These are phyloP conservation scores for Ichthyophthirius multifiliis DNA, from an alignment of 169 alveolate species.

Conservation along the genomic window DNA sequence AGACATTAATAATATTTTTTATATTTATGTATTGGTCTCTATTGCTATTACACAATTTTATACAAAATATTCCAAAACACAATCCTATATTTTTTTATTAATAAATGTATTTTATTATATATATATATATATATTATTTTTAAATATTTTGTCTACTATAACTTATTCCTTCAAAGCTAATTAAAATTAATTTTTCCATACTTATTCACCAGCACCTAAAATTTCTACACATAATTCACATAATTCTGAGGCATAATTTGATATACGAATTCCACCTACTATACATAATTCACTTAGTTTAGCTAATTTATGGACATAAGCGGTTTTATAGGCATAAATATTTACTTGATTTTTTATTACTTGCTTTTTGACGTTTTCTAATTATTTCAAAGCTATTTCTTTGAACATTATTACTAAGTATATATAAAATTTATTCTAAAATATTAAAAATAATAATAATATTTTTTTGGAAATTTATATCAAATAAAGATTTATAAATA, in stretches of 20 bases:
- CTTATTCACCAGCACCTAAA: not conserved
- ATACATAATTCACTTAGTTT: constrained; percentile 2
- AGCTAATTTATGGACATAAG: too few species aligned
- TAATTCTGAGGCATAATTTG: not conserved
- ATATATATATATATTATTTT: not conserved
- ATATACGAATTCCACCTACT: not conserved
- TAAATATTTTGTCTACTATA: not conserved
- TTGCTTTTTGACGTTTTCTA: too few species aligned
- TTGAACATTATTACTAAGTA: too few species aligned
- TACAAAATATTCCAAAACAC: not conserved
- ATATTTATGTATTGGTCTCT: not conserved
- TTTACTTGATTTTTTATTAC: too few species aligned
- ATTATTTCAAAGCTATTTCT: too few species aligned
- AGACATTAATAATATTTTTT: not conserved
- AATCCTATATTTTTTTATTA: not conserved
- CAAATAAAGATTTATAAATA: too few species aligned
- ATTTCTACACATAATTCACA: not conserved
- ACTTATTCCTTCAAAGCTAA: not conserved
- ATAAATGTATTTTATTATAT: not conserved
- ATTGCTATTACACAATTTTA: not conserved
- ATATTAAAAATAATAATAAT: too few species aligned
- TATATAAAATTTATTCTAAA: too few species aligned
- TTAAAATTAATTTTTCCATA: not conserved
- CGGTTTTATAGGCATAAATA: too few species aligned
- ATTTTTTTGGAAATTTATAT: too few species aligned